These are phyloP conservation scores for Mortierella claussenii DNA, from an alignment of 192 early-diverging fungal genomes.

Conservation along the genomic window DNA sequence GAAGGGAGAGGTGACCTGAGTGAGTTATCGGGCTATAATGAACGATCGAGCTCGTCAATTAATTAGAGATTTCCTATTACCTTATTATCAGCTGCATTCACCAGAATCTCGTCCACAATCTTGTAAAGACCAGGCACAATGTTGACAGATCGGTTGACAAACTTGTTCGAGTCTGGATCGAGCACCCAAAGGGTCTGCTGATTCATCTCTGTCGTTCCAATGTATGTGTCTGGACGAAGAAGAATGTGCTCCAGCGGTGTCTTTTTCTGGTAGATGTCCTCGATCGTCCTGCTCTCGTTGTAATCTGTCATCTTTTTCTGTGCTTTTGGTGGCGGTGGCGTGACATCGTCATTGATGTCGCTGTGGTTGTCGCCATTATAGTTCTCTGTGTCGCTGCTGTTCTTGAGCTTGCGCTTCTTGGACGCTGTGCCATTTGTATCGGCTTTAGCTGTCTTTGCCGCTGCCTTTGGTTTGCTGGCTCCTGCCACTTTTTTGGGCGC, in stretches of 20 bases:
- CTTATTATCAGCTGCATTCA: constrained; percentile 97
- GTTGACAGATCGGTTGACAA: constrained; percentile 68
- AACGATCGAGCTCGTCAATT: no score
- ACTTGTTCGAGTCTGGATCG: constrained; percentile 70
- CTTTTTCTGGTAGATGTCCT: constrained; percentile 96
- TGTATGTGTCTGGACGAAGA: constrained; percentile 95
- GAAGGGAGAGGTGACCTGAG: not conserved
- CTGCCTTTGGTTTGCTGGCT: constrained; percentile 11
- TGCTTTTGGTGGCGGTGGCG: constrained; percentile 34
- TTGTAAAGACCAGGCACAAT: constrained; percentile 96
- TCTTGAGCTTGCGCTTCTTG: constrained; percentile 42
- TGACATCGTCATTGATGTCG: not conserved
- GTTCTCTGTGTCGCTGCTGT: constrained; percentile 3
- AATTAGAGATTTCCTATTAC: constrained; percentile 31
- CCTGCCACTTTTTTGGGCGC: constrained; percentile 12
- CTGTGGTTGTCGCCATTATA: constrained; percentile 6
- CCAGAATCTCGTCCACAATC: constrained; percentile 98
- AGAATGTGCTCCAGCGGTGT: constrained; percentile 96
- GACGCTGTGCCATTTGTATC: constrained; percentile 3
- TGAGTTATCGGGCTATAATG: not conserved
- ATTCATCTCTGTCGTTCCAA: constrained; percentile 88
- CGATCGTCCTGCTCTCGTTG: constrained; percentile 63
- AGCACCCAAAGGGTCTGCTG: constrained; percentile 90
- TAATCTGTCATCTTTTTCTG: constrained; percentile 33
- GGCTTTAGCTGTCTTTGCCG: constrained; percentile 4